Percentiles rank a stretch among this genome's conserved stretches.
Evolutionary conservation across 805 yeast species (phyloP).

Genomic region (Osmozyma mogii): DNA sequence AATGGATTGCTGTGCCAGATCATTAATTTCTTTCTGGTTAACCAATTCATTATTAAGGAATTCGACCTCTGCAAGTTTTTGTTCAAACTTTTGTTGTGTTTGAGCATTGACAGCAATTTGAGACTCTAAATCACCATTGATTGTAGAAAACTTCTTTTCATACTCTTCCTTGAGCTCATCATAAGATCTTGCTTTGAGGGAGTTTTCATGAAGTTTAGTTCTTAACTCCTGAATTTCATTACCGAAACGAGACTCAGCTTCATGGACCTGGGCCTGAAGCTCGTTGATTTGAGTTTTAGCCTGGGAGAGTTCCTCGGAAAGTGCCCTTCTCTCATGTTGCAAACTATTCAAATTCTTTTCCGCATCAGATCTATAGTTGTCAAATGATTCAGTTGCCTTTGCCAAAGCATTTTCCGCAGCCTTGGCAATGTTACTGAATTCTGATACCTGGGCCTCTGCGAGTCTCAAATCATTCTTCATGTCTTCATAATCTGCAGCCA

Average conservation of each 20-base stretch:
- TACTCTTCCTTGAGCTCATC: conserved; percentile 26
- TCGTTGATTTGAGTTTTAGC: conserved; percentile 5
- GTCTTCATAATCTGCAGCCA: conserved; percentile 31
- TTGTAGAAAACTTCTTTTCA: conserved; percentile 20
- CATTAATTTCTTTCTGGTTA: conserved; percentile 6
- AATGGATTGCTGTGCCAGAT: conserved; percentile 1
- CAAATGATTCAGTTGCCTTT: conserved; percentile 48
- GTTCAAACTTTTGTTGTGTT: conserved; percentile 44
- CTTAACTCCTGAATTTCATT: conserved; percentile 12
- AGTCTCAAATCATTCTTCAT: conserved; percentile 48
- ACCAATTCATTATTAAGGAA: conserved; percentile 6
- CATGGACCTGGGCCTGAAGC: conserved; percentile 3
- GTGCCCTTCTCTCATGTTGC: conserved; percentile 16
- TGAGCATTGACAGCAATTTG: conserved; percentile 42
- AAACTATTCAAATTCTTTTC: conserved; percentile 16
- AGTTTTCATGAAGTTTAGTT: conserved; percentile 13
- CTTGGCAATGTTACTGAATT: conserved; percentile 53
- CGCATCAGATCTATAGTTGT: conserved; percentile 20
- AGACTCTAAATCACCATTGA: conserved; percentile 23
- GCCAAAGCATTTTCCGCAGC: conserved; percentile 62
- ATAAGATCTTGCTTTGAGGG: conserved; percentile 24
- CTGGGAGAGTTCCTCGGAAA: conserved; percentile 13
- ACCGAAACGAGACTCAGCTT: conserved; percentile 3
- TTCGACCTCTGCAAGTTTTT: conserved; percentile 8
- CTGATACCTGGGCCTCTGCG: conserved; percentile 50